Conservation (phyloP, 2,329 filamentous ascomycete species). For the Penicillium hordei region DNA sequence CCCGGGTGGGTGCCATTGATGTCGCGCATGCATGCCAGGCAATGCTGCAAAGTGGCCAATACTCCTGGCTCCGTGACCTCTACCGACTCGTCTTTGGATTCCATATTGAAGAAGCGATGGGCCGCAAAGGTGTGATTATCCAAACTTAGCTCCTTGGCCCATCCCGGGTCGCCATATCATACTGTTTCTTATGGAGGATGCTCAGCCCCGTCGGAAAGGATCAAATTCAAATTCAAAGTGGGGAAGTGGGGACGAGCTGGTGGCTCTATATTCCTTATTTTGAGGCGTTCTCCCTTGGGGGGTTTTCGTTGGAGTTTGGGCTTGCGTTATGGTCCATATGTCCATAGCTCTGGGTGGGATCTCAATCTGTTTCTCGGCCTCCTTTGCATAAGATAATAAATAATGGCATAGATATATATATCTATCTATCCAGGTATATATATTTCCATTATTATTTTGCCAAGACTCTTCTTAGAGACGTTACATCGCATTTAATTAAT, state of each 20-base stretch:
- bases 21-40: slow-evolving; percentile 75
- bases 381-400: not conserved
- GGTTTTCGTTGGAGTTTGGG: not conserved
- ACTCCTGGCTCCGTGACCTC: slow-evolving; percentile 76
- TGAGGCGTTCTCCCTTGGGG: not conserved
- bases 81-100: slow-evolving; percentile 85
- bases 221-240: not conserved
- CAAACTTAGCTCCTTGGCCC: slow-evolving; percentile 29
- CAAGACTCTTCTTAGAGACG: too few relatives aligned
- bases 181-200: not conserved
- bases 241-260: not conserved
- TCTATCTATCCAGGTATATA: too few relatives aligned
- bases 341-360: not conserved
- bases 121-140: slow-evolving; percentile 59
- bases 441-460: too few relatives aligned
- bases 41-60: slow-evolving; percentile 71
- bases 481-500: too few relatives aligned
- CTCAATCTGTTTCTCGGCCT: not conserved
- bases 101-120: slow-evolving; percentile 72
- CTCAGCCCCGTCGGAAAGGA: not conserved
- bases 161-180: not conserved
- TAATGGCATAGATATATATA: too few relatives aligned
- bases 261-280: not conserved
- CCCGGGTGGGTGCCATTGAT: slow-evolving; percentile 61
- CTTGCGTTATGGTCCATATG: not conserved